phyloP scores from a whole-genome alignment of 768 basidiomycete species.

The Lentinula guzmanii region DNA sequence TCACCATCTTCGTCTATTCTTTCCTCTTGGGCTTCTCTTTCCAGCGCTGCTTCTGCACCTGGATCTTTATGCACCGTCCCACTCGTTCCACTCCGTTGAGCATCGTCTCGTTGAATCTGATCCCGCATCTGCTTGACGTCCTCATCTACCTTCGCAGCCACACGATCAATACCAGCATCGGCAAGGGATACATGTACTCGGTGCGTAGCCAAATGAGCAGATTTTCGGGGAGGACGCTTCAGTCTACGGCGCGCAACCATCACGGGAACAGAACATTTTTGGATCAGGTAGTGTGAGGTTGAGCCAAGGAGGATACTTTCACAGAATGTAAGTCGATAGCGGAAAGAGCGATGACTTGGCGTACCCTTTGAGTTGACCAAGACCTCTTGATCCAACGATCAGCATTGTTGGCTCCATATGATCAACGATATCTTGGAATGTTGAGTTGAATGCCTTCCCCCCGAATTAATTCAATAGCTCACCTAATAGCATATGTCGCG shows the following conservation, averaged over 20 bases:
- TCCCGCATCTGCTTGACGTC: conserved; percentile 79
- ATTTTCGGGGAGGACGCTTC: conserved; percentile 77
- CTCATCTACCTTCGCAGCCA: conserved; percentile 78
- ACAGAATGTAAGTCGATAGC: conserved; percentile 1
- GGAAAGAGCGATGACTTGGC: conserved; percentile 14
- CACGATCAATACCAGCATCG: conserved; percentile 79
- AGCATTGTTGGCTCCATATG: conserved; percentile 84
- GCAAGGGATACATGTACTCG: conserved; percentile 82
- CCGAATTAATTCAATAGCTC: background rate
- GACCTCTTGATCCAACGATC: conserved; percentile 91
- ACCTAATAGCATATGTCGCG: conserved; percentile 74
- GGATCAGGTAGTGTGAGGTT: conserved; percentile 90
- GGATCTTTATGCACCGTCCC: conserved; percentile 14
- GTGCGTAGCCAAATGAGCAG: conserved; percentile 76
- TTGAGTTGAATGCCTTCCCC: background rate
- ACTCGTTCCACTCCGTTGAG: conserved; percentile 28
- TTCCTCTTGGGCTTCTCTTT: conserved; percentile 7
- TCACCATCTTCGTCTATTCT: conserved; percentile 15
- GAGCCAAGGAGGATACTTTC: conserved; percentile 85
- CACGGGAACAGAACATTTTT: conserved; percentile 93
- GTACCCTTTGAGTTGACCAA: conserved; percentile 84
- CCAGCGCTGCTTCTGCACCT: conserved; percentile 9
- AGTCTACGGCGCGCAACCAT: conserved; percentile 94
- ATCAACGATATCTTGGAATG: conserved; percentile 68
- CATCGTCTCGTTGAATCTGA: conserved; percentile 68